A percentile compares a stretch with the other conserved stretches of the same genome.
Evolutionary conservation across 345 rosid species (phyloP).

Genomic region (Cardamine resedifolia): DNA sequence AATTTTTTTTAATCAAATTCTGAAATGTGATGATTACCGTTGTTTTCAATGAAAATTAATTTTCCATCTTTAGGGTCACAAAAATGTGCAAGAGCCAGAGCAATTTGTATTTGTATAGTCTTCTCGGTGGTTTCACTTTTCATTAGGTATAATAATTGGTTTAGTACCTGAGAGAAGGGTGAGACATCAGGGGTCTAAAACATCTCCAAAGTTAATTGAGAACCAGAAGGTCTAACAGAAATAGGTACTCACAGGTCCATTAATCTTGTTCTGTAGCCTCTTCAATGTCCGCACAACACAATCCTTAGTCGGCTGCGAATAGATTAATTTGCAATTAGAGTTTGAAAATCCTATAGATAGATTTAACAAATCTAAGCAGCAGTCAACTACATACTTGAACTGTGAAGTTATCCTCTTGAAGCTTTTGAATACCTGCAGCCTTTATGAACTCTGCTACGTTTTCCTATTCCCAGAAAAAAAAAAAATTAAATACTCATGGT

Average conservation of each 20-base stretch:
- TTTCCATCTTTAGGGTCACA: constrained; percentile 58
- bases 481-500: neutral
- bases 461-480: constrained; percentile 43
- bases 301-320: constrained; percentile 62
- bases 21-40: constrained; percentile 44
- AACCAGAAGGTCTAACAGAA: neutral
- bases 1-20: neutral
- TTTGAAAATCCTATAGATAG: neutral
- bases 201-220: neutral
- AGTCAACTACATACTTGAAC: constrained; percentile 49
- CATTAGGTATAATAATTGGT: constrained; percentile 58
- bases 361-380: neutral
- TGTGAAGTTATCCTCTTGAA: constrained; percentile 59
- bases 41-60: constrained; percentile 57
- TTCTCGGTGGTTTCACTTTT: constrained; percentile 40
- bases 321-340: neutral
- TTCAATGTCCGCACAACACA: constrained; percentile 68
- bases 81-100: constrained; percentile 73
- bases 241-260: constrained; percentile 54
- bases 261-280: constrained; percentile 66
- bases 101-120: constrained; percentile 53
- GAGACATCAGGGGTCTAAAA: neutral
- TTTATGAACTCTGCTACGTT: constrained; percentile 61
- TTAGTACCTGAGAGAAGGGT: constrained; percentile 48
- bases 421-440: constrained; percentile 61